These are phyloP conservation scores for Solanum neorickii DNA, from an alignment of 257 asterid species.

Conservation along the genomic window DNA sequence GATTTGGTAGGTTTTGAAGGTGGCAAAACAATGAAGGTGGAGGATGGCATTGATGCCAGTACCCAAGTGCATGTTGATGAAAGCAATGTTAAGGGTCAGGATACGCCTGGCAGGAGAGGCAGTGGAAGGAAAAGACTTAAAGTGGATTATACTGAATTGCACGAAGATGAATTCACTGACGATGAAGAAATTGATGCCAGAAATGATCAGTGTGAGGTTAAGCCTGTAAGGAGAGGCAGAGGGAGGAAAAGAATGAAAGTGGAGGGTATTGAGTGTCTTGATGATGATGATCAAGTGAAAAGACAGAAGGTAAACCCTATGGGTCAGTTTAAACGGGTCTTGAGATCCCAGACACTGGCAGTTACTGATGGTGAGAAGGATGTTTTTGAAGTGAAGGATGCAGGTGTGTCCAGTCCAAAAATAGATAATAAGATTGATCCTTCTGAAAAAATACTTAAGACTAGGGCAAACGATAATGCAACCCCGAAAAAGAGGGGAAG, in stretches of 20 bases:
- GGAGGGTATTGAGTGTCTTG: background rate
- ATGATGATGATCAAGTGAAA: background rate
- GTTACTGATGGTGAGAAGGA: conserved; percentile 33
- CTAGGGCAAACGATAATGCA: background rate
- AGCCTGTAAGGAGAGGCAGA: background rate
- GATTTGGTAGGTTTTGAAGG: background rate
- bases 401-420: background rate
- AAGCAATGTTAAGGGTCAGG: background rate
- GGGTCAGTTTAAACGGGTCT: conserved; percentile 44
- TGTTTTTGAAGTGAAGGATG: conserved; percentile 15
- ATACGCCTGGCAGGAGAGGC: background rate
- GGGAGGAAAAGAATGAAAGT: conserved; percentile 19
- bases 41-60: background rate
- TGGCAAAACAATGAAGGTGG: background rate
- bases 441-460: background rate
- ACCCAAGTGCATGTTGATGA: background rate
- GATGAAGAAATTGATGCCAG: background rate
- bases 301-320: conserved; percentile 6
- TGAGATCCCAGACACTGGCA: conserved; percentile 63
- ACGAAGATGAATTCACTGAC: background rate
- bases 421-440: background rate
- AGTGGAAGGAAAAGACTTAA: conserved; percentile 1
- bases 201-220: background rate
- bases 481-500: background rate
- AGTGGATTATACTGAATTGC: background rate